Conservation (phyloP, 2,329 filamentous ascomycete genomes). For the Arthroderma sp. region DNA sequence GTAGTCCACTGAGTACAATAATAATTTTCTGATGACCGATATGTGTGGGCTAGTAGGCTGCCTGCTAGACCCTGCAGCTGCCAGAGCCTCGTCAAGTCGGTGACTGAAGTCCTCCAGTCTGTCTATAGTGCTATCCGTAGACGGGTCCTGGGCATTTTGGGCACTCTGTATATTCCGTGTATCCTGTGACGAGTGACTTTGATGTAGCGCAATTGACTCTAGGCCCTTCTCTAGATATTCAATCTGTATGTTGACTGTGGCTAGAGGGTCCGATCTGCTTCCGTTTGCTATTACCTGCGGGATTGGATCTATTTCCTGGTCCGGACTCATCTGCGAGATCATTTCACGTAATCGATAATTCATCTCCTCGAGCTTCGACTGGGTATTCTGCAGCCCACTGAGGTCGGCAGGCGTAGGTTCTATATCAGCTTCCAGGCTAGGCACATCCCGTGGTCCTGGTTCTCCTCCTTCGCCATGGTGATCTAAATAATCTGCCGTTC, state of each 20-base stretch:
- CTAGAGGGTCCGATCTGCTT: conserved; percentile 18
- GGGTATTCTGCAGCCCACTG: conserved; percentile 49
- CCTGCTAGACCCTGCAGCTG: conserved; percentile 32
- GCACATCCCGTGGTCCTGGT: conserved; percentile 12
- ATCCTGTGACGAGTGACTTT: conserved; percentile 18
- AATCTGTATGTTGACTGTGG: conserved; percentile 45
- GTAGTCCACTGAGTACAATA: conserved; percentile 59
- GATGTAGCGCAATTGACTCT: conserved; percentile 46
- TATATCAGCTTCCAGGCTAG: conserved; percentile 11
- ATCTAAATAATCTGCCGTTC: conserved; percentile 54
- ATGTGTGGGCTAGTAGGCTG: conserved; percentile 40
- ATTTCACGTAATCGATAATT: conserved; percentile 56
- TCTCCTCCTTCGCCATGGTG: conserved; percentile 25
- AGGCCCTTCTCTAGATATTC: conserved; percentile 60
- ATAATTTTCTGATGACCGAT: conserved; percentile 45
- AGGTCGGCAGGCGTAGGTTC: conserved; percentile 17
- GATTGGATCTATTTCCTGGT: conserved; percentile 27
- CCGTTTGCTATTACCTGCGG: conserved; percentile 24
- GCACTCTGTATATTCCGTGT: no score
- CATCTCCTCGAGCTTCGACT: conserved; percentile 54
- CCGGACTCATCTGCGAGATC: conserved; percentile 40
- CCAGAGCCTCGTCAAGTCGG: conserved; percentile 50
- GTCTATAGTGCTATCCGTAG: conserved; percentile 44
- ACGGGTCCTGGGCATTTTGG: conserved; percentile 25
- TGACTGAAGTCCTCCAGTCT: conserved; percentile 44